Evolutionary conservation across 176 grass and related monocot genomes (phyloP).

Genomic region (Eleusine indica): DNA sequence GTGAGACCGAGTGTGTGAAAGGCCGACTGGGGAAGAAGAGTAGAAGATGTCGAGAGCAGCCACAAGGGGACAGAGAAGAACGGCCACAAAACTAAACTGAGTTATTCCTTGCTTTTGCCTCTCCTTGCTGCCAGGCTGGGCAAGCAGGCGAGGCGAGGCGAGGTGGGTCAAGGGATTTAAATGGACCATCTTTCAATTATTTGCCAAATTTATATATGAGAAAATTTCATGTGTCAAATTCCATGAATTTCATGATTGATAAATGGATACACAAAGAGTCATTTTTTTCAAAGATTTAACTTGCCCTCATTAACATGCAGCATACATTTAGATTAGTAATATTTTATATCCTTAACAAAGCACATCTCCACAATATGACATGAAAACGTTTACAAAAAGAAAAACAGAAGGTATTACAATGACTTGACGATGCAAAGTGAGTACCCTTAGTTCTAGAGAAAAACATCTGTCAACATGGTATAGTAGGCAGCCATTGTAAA

Average conservation of each 20-base stretch:
- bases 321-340: background rate
- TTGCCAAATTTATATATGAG: background rate
- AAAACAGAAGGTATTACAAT: background rate
- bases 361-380: constrained; percentile 1
- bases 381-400: background rate
- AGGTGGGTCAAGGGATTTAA: too few species aligned
- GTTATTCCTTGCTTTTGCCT: too few species aligned
- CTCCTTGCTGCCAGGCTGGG: too few species aligned
- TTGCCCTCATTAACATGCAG: background rate
- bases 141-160: too few species aligned
- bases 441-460: background rate
- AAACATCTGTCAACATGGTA: constrained; percentile 3
- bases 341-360: background rate
- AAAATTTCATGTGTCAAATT: background rate
- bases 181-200: background rate
- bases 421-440: background rate
- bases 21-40: too few species aligned
- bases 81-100: too few species aligned
- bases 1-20: too few species aligned
- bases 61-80: too few species aligned
- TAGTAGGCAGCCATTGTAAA: background rate
- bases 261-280: background rate
- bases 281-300: background rate
- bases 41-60: too few species aligned
- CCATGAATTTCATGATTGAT: background rate